A percentile compares a stretch with the other conserved stretches of the same genome.
Conservation (phyloP, 2,329 filamentous ascomycete genomes). For the Colletotrichum noveboracense region DNA sequence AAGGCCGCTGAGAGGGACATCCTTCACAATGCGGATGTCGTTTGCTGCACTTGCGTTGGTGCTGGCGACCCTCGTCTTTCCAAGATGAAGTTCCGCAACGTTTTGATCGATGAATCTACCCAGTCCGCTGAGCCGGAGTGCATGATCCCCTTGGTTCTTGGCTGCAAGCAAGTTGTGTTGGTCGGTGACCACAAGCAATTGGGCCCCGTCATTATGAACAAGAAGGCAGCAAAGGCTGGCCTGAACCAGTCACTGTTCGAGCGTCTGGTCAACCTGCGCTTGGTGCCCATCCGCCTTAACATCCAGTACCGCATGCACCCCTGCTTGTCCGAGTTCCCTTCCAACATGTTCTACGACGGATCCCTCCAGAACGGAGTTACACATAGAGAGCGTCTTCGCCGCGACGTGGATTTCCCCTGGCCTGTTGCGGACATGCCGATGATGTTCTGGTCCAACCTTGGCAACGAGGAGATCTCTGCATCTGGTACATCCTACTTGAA, state of each 20-base stretch:
- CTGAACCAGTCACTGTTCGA: constrained; percentile 99
- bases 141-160: constrained; percentile 96
- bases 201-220: constrained; percentile 99
- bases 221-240: constrained; percentile 97
- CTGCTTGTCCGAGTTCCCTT: constrained; percentile 94
- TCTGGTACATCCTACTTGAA: constrained; percentile 98
- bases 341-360: constrained; percentile 99
- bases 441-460: constrained; percentile 99
- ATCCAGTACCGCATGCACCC: constrained; percentile 99
- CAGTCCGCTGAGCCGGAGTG: constrained; percentile 98
- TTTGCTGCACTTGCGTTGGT: constrained; percentile 98
- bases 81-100: constrained; percentile 98
- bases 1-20: constrained; percentile 95
- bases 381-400: constrained; percentile 83
- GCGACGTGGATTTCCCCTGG: constrained; percentile 98
- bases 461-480: constrained; percentile 97
- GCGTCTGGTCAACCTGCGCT: constrained; percentile 89
- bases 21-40: constrained; percentile 92
- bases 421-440: constrained; percentile 92
- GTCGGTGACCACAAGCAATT: constrained; percentile 98
- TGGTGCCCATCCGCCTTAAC: constrained; percentile 89
- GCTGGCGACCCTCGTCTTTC: constrained; percentile 93
- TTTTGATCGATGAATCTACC: constrained; percentile 97
- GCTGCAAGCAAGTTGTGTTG: constrained; percentile 98
- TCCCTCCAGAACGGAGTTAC: constrained; percentile 97